A percentile compares a stretch with the other conserved stretches of the same genome.
Evolutionary conservation across 1,139 yeast genomes (phyloP).

Genomic region (Meyerozyma elateridarum): DNA sequence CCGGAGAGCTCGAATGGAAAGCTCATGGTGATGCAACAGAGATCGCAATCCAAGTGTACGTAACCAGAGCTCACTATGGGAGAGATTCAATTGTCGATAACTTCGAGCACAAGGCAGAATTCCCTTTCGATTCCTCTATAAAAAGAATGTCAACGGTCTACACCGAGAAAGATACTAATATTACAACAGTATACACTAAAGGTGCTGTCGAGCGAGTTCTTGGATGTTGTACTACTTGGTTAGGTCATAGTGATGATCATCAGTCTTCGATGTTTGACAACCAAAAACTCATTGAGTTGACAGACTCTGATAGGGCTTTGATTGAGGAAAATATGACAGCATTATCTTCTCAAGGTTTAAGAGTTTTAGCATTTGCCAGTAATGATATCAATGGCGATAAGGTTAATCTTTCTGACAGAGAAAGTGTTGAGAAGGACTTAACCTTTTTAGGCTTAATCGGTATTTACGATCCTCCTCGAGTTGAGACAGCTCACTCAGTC

Average conservation of each 20-base stretch:
- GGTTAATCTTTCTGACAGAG: constrained; percentile 37
- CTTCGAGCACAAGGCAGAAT: constrained; percentile 53
- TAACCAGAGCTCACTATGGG: constrained; percentile 48
- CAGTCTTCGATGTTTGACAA: constrained; percentile 13
- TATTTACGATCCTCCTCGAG: constrained; percentile 79
- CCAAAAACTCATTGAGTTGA: constrained; percentile 29
- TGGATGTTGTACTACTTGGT: constrained; percentile 55
- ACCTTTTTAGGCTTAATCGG: constrained; percentile 70
- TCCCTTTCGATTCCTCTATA: constrained; percentile 73
- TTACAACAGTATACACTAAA: constrained; percentile 50
- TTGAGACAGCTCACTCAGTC: constrained; percentile 66
- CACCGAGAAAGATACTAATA: constrained; percentile 24
- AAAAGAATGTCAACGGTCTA: constrained; percentile 72
- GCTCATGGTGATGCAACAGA: constrained; percentile 87
- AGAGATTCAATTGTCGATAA: constrained; percentile 37
- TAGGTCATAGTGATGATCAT: constrained; percentile 24
- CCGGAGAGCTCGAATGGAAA: constrained; percentile 51
- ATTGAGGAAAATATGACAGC: constrained; percentile 59
- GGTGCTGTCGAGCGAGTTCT: constrained; percentile 79
- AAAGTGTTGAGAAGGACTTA: constrained; percentile 49
- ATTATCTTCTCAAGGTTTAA: constrained; percentile 63
- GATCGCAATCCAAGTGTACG: constrained; percentile 74
- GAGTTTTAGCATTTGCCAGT: constrained; percentile 70
- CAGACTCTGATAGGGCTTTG: constrained; percentile 32
- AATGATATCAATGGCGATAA: constrained; percentile 20